These are phyloP conservation scores for Discostella pseudostelligera DNA, from an alignment of 108 stramenopile species.

Conservation along the genomic window DNA sequence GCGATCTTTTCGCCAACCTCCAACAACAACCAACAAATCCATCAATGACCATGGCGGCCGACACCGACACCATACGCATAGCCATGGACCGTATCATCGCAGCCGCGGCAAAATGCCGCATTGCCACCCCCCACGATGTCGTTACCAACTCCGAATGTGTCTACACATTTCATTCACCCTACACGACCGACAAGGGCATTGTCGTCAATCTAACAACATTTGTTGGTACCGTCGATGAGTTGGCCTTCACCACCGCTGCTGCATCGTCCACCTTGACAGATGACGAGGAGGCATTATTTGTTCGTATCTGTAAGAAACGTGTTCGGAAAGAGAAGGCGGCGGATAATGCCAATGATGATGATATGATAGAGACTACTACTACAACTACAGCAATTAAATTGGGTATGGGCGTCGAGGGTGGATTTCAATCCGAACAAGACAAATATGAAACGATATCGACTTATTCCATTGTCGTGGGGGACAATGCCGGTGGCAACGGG, in stretches of 20 bases:
- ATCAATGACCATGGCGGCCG: no score
- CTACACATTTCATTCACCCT: constrained; percentile 90
- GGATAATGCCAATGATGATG: constrained; percentile 16
- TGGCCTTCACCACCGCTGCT: constrained; percentile 48
- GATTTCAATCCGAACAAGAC: constrained; percentile 87
- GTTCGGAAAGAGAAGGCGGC: constrained; percentile 45
- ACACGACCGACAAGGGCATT: constrained; percentile 69
- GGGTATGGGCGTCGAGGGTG: constrained; percentile 93
- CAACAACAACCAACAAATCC: no score
- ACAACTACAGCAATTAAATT: constrained; percentile 66
- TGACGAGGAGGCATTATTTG: constrained; percentile 66
- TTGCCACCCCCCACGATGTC: constrained; percentile 62
- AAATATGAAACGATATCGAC: constrained; percentile 63
- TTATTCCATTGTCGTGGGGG: constrained; percentile 80
- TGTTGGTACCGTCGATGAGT: constrained; percentile 75
- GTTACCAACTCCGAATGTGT: constrained; percentile 91
- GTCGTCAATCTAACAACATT: constrained; percentile 88
- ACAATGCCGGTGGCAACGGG: constrained; percentile 27
- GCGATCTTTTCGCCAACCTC: no score
- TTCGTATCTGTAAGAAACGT: constrained; percentile 69
- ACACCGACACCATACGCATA: background rate
- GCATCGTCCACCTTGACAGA: background rate
- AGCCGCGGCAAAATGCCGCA: constrained; percentile 58
- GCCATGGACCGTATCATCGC: constrained; percentile 59
- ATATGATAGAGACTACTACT: constrained; percentile 2